Conservation (phyloP, 164 flowering plant genomes). For the Tetracentron sinense region DNA sequence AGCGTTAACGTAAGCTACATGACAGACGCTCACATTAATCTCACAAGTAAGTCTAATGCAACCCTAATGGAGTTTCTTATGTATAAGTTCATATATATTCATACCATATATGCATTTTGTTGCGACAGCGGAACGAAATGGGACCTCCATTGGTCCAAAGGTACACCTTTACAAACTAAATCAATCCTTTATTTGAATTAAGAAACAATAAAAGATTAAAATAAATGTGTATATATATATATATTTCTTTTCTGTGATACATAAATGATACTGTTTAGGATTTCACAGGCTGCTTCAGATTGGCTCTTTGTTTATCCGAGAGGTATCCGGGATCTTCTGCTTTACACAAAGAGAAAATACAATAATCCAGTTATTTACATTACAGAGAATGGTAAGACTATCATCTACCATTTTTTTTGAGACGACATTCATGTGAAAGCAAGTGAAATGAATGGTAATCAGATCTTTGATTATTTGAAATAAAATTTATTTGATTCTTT, state of each 20-base stretch:
- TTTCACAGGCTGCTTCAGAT: neutral
- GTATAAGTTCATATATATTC: neutral
- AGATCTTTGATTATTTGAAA: neutral
- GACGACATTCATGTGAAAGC: neutral
- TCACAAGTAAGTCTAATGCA: neutral
- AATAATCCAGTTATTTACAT: too few relatives aligned
- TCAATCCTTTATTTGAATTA: too few relatives aligned
- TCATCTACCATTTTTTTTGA: neutral
- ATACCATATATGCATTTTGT: neutral
- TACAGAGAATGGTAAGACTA: neutral
- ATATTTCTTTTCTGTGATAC: too few relatives aligned
- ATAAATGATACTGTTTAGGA: too few relatives aligned
- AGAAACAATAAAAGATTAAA: too few relatives aligned
- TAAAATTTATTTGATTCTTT: neutral
- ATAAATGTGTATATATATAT: too few relatives aligned
- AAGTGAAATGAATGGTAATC: neutral
- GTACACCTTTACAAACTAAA: neutral
- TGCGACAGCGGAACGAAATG: slow-evolving; percentile 6
- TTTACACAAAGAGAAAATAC: neutral
- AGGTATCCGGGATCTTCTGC: neutral
- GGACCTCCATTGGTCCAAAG: slow-evolving; percentile 1
- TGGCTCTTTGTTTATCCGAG: slow-evolving; percentile 1
- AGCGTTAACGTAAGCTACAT: slow-evolving; percentile 11
- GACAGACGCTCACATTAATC: neutral
- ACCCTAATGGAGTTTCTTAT: neutral